Evolutionary conservation across 768 basidiomycete genomes (phyloP).

Genomic region (Leccinum uliginosum): DNA sequence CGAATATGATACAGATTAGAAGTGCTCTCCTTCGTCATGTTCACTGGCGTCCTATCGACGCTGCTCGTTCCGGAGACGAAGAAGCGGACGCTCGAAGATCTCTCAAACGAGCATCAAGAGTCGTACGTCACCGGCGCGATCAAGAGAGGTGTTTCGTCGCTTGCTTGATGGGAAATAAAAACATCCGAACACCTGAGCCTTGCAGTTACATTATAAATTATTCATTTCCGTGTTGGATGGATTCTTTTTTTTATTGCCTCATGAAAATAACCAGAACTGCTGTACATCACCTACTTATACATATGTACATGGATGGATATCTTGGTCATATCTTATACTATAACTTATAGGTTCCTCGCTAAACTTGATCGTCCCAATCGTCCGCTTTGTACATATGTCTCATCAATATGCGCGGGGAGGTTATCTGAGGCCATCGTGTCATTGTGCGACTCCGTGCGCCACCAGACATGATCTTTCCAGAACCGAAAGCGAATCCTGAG

Average conservation of each 20-base stretch:
- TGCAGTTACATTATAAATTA: background rate
- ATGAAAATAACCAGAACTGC: background rate
- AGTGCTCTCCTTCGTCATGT: constrained; percentile 80
- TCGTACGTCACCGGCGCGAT: constrained; percentile 42
- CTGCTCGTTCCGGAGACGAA: constrained; percentile 82
- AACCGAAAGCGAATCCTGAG: background rate
- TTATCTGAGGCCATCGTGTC: background rate
- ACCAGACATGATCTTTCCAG: background rate
- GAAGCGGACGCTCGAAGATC: constrained; percentile 54
- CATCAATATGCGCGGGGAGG: too few species aligned
- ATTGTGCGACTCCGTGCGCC: background rate
- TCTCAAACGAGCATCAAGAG: constrained; percentile 68
- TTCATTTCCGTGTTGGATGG: background rate
- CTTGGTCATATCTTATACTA: background rate
- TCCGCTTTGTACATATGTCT: background rate
- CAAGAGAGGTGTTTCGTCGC: constrained; percentile 13
- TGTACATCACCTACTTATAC: background rate
- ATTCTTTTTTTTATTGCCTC: background rate
- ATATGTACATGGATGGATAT: background rate
- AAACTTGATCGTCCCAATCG: background rate
- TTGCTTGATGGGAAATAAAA: background rate
- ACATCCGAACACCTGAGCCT: background rate
- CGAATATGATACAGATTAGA: constrained; percentile 44
- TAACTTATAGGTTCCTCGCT: background rate
- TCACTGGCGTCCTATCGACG: constrained; percentile 79